Evolutionary conservation across 2,329 filamentous ascomycete species (phyloP).

Genomic region (Fusarium sp.): DNA sequence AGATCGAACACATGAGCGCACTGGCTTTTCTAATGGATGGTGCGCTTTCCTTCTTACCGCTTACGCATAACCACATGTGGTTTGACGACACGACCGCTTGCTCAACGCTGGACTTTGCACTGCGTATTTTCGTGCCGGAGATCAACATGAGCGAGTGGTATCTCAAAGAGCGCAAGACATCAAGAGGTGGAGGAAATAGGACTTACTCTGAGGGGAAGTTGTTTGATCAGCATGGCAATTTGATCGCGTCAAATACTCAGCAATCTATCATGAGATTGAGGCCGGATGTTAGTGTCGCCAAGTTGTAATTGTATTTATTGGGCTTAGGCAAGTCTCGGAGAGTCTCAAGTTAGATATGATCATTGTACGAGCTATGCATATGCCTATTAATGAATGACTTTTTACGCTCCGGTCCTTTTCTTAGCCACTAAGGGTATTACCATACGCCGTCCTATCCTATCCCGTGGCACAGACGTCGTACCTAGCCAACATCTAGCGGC

Average conservation of each 20-base stretch:
- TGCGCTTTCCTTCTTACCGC: slow-evolving; percentile 56
- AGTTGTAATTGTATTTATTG: background rate
- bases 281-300: slow-evolving; percentile 11
- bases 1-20: slow-evolving; percentile 50
- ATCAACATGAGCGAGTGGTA: slow-evolving; percentile 57
- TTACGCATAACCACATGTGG: slow-evolving; percentile 56
- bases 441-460: background rate
- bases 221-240: slow-evolving; percentile 56
- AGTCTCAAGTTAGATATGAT: background rate
- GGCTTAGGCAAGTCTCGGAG: background rate
- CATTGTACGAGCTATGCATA: background rate
- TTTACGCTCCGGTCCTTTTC: background rate
- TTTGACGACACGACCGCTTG: slow-evolving; percentile 58
- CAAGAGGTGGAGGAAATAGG: slow-evolving; percentile 54
- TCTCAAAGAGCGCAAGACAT: slow-evolving; percentile 55
- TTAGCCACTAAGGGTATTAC: background rate
- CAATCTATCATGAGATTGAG: slow-evolving; percentile 52
- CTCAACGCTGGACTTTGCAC: slow-evolving; percentile 61
- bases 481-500: background rate
- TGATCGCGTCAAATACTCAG: slow-evolving; percentile 62
- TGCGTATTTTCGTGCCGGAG: slow-evolving; percentile 55
- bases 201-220: slow-evolving; percentile 58
- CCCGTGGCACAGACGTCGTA: background rate
- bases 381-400: background rate
- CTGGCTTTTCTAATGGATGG: slow-evolving; percentile 59